phyloP scores from a whole-genome alignment of 1,139 yeast species.

The Saccharomycopsis hybrid region DNA sequence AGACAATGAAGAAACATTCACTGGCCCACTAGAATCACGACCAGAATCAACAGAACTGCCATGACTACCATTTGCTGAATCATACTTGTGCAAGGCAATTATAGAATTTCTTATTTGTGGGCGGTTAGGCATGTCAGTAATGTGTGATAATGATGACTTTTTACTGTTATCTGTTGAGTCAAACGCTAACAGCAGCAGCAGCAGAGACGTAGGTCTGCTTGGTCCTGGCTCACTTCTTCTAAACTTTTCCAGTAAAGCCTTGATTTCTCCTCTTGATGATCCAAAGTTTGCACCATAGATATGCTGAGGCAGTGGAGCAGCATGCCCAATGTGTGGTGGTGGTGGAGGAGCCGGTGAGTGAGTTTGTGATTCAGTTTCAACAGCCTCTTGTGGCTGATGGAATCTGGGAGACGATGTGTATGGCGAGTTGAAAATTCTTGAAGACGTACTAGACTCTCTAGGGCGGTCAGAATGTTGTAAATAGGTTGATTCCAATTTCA shows the following conservation, averaged over 20 bases:
- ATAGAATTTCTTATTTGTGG: constrained; percentile 14
- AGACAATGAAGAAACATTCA: constrained; percentile 1
- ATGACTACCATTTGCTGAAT: background rate
- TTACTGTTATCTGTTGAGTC: background rate
- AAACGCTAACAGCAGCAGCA: background rate
- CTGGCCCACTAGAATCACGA: background rate
- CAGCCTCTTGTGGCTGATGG: too few species aligned
- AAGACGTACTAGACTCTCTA: too few species aligned
- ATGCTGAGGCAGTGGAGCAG: too few species aligned
- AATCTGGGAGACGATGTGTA: too few species aligned
- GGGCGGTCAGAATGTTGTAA: too few species aligned
- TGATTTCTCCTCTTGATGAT: too few species aligned
- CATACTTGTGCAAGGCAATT: constrained; percentile 3
- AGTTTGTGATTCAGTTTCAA: too few species aligned
- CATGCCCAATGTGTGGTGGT: too few species aligned
- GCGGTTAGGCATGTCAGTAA: background rate
- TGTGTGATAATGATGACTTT: background rate
- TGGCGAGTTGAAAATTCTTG: too few species aligned
- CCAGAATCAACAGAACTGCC: background rate
- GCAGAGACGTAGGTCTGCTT: background rate
- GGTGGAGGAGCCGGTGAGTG: too few species aligned
- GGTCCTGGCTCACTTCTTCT: background rate
- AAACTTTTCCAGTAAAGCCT: background rate
- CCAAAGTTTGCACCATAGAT: too few species aligned
- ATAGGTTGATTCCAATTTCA: too few species aligned